Evolutionary conservation across 306 rosid genomes (phyloP).

Genomic region (Pterocarpus macrocarpus): DNA sequence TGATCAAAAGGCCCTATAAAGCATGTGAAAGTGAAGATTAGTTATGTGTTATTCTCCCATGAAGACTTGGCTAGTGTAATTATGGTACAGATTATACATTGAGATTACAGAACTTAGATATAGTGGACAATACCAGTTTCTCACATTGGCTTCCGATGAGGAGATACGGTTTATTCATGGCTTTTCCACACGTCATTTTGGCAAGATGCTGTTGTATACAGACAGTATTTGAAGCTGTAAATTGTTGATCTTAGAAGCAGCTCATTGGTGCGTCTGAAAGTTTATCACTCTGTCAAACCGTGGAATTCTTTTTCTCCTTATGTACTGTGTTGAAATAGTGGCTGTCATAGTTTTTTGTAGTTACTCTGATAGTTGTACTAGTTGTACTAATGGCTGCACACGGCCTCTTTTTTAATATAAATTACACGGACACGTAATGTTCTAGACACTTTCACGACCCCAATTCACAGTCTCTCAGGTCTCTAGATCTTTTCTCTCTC

Average conservation of each 20-base stretch:
- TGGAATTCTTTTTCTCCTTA: conserved; percentile 8
- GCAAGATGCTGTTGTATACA: conserved; percentile 44
- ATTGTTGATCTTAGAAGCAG: conserved; percentile 36
- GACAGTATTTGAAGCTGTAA: conserved; percentile 45
- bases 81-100: conserved; percentile 56
- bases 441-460: conserved; percentile 8
- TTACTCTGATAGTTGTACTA: conserved; percentile 23
- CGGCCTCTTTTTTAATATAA: conserved; percentile 1
- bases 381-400: conserved; percentile 24
- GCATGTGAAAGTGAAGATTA: conserved; percentile 36
- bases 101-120: conserved; percentile 37
- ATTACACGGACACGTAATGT: neutral
- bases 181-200: conserved; percentile 13
- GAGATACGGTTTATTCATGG: conserved; percentile 35
- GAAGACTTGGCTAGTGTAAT: conserved; percentile 48
- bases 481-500: conserved; percentile 37
- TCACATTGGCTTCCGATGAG: conserved; percentile 44
- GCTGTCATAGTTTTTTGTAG: conserved; percentile 3
- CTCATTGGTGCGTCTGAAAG: conserved; percentile 30
- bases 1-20: conserved; percentile 93
- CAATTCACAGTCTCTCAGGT: conserved; percentile 5
- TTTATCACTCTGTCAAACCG: conserved; percentile 13
- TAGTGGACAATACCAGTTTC: conserved; percentile 45
- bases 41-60: conserved; percentile 36
- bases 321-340: conserved; percentile 13